Evolutionary conservation across 768 basidiomycete species (phyloP), one percentile per base, ranked within the genome.

Genomic region (Lentinus brumalis): DNA sequence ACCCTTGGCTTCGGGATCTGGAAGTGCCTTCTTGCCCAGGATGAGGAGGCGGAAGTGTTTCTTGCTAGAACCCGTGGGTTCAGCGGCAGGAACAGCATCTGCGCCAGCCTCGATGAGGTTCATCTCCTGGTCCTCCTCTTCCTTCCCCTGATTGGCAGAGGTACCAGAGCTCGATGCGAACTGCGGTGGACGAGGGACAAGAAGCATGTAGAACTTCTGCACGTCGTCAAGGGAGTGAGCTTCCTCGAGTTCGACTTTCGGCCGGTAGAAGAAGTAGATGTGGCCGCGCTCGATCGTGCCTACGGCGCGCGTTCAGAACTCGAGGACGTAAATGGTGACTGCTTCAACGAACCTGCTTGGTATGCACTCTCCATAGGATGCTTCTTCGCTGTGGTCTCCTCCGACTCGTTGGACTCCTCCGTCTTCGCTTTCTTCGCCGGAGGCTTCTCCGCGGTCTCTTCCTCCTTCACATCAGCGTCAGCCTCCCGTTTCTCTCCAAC

Each of bases 181-280:
- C 53, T 73, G 75, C 0, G 86, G 81, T 2, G 80, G 79, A 4
- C 81, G 75, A 15, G 86, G 86, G 10, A 87, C 75, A 18, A 89
- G 78, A 26, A 88, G 76, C 70, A 88, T 83, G 65, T 85, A 79
- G 57, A 88, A 79, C 52, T 83, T 81, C 61, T 76, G 76, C 35
- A 87, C 77, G 59, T 86, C 85, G 68, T 86, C 83, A 32, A 87
- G 60, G 7, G 81, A 82, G n/a, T 79, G 68, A 0, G 78, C 83
- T 59, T 84, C 79, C 59, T 84, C 79, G 14, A 74, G 68, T 65
- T 85, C 72, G 18, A 86, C 84, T 31, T 82, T 79, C 4, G 85
- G 86, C 11, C 83, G 81, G 66, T 85, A 88, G 73, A 86, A 83
- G 70, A 87, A 86, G 71, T 87, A 87, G 47, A 88, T 78, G 61